phyloP scores from a whole-genome alignment of 768 basidiomycete genomes.

The Mycena amicta region DNA sequence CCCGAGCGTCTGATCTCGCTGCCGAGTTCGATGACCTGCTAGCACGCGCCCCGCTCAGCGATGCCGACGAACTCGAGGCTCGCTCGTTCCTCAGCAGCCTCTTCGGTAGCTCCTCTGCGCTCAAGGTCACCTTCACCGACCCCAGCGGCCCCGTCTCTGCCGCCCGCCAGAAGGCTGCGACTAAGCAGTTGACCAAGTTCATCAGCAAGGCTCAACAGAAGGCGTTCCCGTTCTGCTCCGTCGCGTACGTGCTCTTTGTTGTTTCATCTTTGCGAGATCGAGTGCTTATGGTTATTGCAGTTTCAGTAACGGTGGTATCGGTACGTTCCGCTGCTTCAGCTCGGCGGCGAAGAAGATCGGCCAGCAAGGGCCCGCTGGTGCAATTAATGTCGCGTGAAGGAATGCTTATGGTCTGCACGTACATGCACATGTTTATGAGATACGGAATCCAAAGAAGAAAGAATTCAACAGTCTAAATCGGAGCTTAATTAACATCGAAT shows the following conservation, averaged over 20 bases:
- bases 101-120: background rate
- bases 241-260: background rate
- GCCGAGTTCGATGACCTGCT: background rate
- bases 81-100: background rate
- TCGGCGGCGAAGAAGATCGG: background rate
- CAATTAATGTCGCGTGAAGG: background rate
- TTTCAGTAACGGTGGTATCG: background rate
- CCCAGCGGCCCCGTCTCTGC: background rate
- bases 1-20: background rate
- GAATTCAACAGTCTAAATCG: too few species aligned
- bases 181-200: background rate
- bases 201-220: background rate
- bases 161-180: background rate
- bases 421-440: too few species aligned
- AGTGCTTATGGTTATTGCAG: background rate
- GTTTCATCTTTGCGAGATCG: background rate
- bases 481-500: too few species aligned
- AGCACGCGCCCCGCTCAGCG: background rate
- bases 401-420: too few species aligned
- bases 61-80: background rate
- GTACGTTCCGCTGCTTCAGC: slow-evolving; percentile 1
- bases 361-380: background rate
- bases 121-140: slow-evolving; percentile 5
- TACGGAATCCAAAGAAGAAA: too few species aligned
- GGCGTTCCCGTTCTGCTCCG: slow-evolving; percentile 1